Conservation (phyloP, 805 yeast species). For the Aciculoconidium aculeatum region DNA sequence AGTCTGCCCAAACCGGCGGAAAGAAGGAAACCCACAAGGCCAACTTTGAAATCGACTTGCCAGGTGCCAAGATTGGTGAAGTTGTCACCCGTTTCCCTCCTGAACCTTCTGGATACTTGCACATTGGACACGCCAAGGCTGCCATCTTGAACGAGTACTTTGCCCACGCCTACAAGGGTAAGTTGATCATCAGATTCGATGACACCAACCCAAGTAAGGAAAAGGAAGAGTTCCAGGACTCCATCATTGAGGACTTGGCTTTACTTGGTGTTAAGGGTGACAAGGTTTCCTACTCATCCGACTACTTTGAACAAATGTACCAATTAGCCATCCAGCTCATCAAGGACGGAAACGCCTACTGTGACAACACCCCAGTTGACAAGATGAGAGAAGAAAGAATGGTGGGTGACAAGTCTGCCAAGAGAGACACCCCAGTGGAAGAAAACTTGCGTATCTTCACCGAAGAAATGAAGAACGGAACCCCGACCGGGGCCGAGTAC, state of each 20-base stretch:
- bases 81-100: constrained; percentile 99
- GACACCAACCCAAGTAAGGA: constrained; percentile 98
- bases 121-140: constrained; percentile 98
- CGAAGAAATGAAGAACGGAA: constrained; percentile 89
- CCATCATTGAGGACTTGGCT: constrained; percentile 87
- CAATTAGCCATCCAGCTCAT: constrained; percentile 80
- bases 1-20: constrained; percentile 27
- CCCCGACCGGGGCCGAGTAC: constrained; percentile 86
- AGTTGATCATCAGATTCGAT: constrained; percentile 92
- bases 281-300: constrained; percentile 80
- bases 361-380: constrained; percentile 94
- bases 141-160: constrained; percentile 95
- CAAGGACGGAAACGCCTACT: constrained; percentile 93
- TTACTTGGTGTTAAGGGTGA: constrained; percentile 93
- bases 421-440: constrained; percentile 90
- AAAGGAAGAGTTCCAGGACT: constrained; percentile 88
- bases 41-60: constrained; percentile 87
- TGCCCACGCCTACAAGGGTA: constrained; percentile 94
- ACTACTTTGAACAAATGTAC: constrained; percentile 89
- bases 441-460: constrained; percentile 84
- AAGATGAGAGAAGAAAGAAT: constrained; percentile 98
- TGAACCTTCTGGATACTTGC: constrained; percentile 98
- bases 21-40: constrained; percentile 91
- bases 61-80: constrained; percentile 86
- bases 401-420: constrained; percentile 89